Evolutionary conservation across 2,329 filamentous ascomycete species (phyloP).

Genomic region (Beauveria asiatica): DNA sequence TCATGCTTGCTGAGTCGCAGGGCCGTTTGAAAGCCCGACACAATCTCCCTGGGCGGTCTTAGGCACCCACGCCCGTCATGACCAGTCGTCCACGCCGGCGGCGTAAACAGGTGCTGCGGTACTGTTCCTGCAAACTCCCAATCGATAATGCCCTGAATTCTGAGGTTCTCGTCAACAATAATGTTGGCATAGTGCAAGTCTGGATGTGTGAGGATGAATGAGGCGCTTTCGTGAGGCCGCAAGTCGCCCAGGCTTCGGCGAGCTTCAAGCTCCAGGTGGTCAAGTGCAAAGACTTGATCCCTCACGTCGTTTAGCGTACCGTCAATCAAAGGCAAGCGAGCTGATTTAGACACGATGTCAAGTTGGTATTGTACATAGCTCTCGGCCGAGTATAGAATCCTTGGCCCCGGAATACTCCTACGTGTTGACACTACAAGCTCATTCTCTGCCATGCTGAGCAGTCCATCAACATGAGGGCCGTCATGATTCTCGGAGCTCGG

Average conservation of each 20-base stretch:
- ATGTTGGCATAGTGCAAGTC: conserved; percentile 18
- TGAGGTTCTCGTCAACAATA: conserved; percentile 17
- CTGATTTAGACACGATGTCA: neutral
- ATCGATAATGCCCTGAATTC: conserved; percentile 19
- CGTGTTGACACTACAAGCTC: neutral
- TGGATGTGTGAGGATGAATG: conserved; percentile 11
- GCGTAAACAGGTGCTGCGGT: conserved; percentile 13
- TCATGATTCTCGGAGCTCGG: neutral
- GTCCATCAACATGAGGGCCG: neutral
- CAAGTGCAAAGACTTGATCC: neutral
- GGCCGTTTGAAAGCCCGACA: neutral
- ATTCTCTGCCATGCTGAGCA: neutral
- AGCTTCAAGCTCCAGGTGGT: neutral
- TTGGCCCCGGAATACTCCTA: neutral
- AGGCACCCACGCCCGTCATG: neutral
- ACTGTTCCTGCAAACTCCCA: conserved; percentile 18
- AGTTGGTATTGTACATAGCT: neutral
- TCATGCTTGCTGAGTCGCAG: neutral
- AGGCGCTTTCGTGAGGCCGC: neutral
- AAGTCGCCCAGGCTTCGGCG: neutral
- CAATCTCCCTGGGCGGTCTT: neutral
- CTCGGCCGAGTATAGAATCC: neutral
- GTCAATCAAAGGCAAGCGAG: neutral
- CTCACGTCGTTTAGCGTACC: neutral
- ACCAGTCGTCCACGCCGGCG: conserved; percentile 15